Base-by-base conservation (phyloP, 2,329 filamentous ascomycete genomes). In the Aspergillus sojae region DNA sequence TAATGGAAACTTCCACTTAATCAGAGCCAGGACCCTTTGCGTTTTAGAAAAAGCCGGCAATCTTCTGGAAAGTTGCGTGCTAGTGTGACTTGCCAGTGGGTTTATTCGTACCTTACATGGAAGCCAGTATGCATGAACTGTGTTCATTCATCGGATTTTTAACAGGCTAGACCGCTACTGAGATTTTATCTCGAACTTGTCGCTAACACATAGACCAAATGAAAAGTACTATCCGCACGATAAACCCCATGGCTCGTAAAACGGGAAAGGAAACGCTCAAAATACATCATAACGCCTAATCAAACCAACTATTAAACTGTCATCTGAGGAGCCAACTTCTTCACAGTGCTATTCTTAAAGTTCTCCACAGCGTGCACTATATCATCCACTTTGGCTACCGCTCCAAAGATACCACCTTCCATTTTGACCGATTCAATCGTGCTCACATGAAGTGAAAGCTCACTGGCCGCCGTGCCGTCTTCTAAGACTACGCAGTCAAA, bases 401-500 rank as follows among this genome's bases (percentile, higher is more conserved):
- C 73, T 3, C 79, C 78, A 60, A 82, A 79, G 5, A 83, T 81
- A 36, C 79, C 82, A 5, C 78, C 81, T 67, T 84, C 81, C 75
- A 79, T 80, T 68, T 79, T 79, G 26, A 83, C 74, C 11, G 78
- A 81, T 52, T 81, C 79, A 16, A 81, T 68, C 0, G 80, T 76
- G 61, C 77, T 74, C 5, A 76, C 43, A 57, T 83, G 81, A 4
- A 83, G 70, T 6, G 73, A 70, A n/a, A 70, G 70, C 58, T 80
- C 78, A 34, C 75, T 75, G 7, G 82, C 79, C 23, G 81, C 78
- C 50, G 79, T 79, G 9, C 78, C 83, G 68, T 86, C 84, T 36
- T 83, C 80, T 4, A 86, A 69, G 1, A 86, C 67, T 14, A 85
- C 68, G 63, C 84, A 84, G 69, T 86, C 84, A 62, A 84, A 86